Evolutionary conservation across 2,329 filamentous ascomycete species (phyloP).

Genomic region (Sclerotinia trifoliorum): DNA sequence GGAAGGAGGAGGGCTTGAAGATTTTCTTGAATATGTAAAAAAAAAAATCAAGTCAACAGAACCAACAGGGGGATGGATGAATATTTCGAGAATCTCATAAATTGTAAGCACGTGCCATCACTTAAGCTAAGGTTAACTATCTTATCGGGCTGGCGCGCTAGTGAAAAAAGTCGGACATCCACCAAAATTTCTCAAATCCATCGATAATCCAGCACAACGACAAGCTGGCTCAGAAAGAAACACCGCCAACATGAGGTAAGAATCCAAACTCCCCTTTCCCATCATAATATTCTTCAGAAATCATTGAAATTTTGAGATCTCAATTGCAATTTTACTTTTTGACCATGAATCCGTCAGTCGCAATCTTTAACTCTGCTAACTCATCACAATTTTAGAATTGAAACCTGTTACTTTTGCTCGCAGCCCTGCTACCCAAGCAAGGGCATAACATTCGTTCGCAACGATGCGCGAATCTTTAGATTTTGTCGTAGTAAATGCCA

Average conservation of each 20-base stretch:
- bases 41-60: neutral
- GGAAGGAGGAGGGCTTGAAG: neutral
- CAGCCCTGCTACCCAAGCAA: constrained; percentile 65
- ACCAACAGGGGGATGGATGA: constrained; percentile 1
- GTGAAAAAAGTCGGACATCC: constrained; percentile 22
- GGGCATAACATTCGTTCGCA: constrained; percentile 48
- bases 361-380: constrained; percentile 10
- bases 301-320: neutral
- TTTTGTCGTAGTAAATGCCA: constrained; percentile 57
- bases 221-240: constrained; percentile 17
- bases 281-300: too few species aligned
- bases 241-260: constrained; percentile 24
- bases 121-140: constrained; percentile 11
- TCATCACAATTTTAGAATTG: constrained; percentile 18
- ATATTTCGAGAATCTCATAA: neutral
- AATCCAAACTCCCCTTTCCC: neutral
- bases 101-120: constrained; percentile 16
- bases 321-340: neutral
- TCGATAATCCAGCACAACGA: constrained; percentile 19
- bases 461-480: constrained; percentile 51
- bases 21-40: neutral
- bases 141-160: constrained; percentile 22
- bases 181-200: constrained; percentile 23
- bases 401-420: constrained; percentile 61
- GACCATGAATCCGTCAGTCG: neutral